These are phyloP conservation scores for Claviceps sp. DNA, from an alignment of 2,329 filamentous ascomycete genomes.

Conservation along the genomic window DNA sequence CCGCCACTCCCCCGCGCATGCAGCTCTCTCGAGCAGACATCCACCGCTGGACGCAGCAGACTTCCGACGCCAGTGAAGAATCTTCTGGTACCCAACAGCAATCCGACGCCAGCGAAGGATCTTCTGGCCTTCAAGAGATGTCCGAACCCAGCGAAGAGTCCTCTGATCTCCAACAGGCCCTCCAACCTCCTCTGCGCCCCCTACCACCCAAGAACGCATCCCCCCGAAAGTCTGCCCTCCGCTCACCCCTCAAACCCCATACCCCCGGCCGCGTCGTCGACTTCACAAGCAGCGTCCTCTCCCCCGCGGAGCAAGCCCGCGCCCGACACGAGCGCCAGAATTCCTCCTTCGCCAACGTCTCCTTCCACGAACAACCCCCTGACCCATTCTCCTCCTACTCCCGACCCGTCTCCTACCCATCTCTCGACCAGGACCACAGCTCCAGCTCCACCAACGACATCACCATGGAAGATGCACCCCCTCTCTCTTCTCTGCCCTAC, in stretches of 20 bases:
- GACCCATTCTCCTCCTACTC: neutral
- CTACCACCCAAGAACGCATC: constrained; percentile 38
- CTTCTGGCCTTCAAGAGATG: constrained; percentile 16
- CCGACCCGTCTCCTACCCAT: neutral
- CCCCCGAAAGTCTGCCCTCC: constrained; percentile 42
- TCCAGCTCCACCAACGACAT: constrained; percentile 13
- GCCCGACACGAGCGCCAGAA: constrained; percentile 17
- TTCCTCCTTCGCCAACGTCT: constrained; percentile 12
- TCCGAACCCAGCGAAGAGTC: constrained; percentile 25
- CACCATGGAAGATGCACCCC: constrained; percentile 16
- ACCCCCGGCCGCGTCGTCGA: constrained; percentile 46
- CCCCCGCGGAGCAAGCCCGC: constrained; percentile 28
- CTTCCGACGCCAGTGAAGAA: constrained; percentile 23
- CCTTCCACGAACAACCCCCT: neutral
- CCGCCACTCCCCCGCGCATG: constrained; percentile 25
- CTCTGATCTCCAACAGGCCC: constrained; percentile 15
- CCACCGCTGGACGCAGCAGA: constrained; percentile 27
- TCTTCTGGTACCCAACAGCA: constrained; percentile 19
- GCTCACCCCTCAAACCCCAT: constrained; percentile 43
- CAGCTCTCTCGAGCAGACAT: constrained; percentile 29
- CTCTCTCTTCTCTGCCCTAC: constrained; percentile 2
- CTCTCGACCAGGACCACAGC: constrained; percentile 9
- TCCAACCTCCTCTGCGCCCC: constrained; percentile 27
- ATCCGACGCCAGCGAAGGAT: too few species aligned
- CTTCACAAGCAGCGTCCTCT: constrained; percentile 38